Evolutionary conservation across 2,329 filamentous ascomycete species (phyloP).

Genomic region (Diaporthe velutina): DNA sequence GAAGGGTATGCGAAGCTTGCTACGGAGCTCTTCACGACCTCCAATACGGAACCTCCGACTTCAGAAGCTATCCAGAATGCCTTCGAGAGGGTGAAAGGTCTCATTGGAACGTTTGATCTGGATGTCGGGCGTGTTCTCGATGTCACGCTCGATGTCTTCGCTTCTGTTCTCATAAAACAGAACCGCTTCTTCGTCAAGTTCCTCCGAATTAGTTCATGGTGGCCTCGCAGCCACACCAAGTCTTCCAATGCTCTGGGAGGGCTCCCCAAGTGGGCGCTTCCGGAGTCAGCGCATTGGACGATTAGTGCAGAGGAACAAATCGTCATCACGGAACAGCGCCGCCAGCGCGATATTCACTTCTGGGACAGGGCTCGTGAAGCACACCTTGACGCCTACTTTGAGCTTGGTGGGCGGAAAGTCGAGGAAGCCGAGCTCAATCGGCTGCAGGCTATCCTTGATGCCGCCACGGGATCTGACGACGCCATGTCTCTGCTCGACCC

Average conservation of each 20-base stretch:
- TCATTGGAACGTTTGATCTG: constrained; percentile 97
- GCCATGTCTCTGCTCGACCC: constrained; percentile 65
- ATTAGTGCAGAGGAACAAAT: constrained; percentile 78
- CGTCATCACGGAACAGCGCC: constrained; percentile 66
- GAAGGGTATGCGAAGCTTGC: constrained; percentile 97
- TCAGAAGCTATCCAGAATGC: constrained; percentile 84
- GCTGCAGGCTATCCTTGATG: constrained; percentile 57
- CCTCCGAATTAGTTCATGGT: constrained; percentile 93
- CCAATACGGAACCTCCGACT: constrained; percentile 79
- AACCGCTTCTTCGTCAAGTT: constrained; percentile 96
- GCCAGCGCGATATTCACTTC: constrained; percentile 79
- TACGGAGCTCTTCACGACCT: constrained; percentile 94
- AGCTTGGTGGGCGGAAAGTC: constrained; percentile 81
- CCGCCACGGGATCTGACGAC: constrained; percentile 50
- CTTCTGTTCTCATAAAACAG: constrained; percentile 91
- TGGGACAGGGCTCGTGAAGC: constrained; percentile 84
- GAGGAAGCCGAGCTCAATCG: constrained; percentile 68
- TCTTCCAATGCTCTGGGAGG: constrained; percentile 67
- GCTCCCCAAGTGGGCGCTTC: constrained; percentile 88
- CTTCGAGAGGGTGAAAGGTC: constrained; percentile 91
- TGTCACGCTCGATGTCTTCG: constrained; percentile 94
- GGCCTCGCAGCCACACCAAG: constrained; percentile 77
- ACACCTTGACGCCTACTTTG: constrained; percentile 88
- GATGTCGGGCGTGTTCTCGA: constrained; percentile 96
- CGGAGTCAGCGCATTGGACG: constrained; percentile 73